Conservation (phyloP, 208 protist genomes). For the Trypanosoma melophagium region DNA sequence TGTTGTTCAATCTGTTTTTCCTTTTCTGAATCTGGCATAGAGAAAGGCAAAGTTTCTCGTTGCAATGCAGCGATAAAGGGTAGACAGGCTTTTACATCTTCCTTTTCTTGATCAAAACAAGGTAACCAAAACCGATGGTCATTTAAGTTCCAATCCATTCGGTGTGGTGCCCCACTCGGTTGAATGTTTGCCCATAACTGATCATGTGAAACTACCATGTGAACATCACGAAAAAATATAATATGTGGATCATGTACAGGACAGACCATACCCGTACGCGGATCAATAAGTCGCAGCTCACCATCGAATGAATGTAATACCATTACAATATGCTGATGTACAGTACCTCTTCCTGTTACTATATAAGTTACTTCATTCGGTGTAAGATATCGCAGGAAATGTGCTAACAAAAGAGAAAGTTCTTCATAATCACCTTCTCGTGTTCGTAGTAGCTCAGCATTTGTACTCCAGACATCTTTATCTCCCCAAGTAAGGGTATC, state of each 20-base stretch:
- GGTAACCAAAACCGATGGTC: conserved; percentile 62
- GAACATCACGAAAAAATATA: conserved; percentile 62
- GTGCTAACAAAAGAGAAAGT: conserved; percentile 71
- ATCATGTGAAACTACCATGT: conserved; percentile 73
- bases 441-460: conserved; percentile 65
- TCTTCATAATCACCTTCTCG: conserved; percentile 73
- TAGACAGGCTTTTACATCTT: conserved; percentile 35
- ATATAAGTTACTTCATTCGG: conserved; percentile 58
- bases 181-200: conserved; percentile 84
- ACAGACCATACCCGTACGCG: conserved; percentile 48
- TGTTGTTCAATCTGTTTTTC: conserved; percentile 63
- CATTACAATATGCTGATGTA: conserved; percentile 63
- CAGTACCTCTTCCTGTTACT: conserved; percentile 53
- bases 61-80: conserved; percentile 61
- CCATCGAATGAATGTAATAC: conserved; percentile 65
- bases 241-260: conserved; percentile 50
- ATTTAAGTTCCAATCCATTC: conserved; percentile 78
- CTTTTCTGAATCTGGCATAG: conserved; percentile 34
- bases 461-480: conserved; percentile 76
- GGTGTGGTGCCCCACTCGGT: conserved; percentile 68
- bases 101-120: conserved; percentile 55
- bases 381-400: conserved; percentile 69
- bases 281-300: conserved; percentile 71
- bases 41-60: conserved; percentile 56
- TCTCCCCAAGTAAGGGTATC: conserved; percentile 65